Percentiles rank a stretch among this genome's conserved stretches.
Conservation (phyloP, 352 stramenopile species). For the Phytophthora pluvialis region DNA sequence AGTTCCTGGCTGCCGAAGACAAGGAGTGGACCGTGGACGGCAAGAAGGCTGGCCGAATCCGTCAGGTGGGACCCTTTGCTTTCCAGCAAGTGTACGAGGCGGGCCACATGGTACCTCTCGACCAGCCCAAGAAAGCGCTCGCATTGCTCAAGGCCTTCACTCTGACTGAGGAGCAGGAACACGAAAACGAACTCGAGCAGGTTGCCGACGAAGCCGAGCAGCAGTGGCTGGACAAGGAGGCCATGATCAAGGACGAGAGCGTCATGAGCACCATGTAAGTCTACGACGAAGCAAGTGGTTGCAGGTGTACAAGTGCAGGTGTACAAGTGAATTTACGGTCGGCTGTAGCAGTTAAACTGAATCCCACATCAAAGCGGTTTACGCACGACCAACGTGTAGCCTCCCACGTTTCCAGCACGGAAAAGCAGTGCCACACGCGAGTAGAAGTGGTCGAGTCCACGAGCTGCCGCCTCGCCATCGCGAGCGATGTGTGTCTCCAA, state of each 20-base stretch:
- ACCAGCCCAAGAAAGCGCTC: conserved; percentile 95
- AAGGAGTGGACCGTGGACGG: conserved; percentile 69
- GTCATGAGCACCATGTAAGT: conserved; percentile 52
- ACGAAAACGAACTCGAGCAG: conserved; percentile 16
- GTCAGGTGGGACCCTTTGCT: conserved; percentile 72
- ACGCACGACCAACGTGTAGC: conserved; percentile 57
- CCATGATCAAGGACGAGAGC: conserved; percentile 40
- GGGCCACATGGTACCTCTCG: conserved; percentile 96
- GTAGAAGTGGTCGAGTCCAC: conserved; percentile 81
- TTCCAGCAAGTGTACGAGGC: conserved; percentile 96
- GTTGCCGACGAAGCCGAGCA: conserved; percentile 24
- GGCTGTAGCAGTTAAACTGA: conserved; percentile 15
- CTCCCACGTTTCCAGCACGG: conserved; percentile 59
- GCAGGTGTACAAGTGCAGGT: conserved; percentile 25
- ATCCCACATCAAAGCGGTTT: conserved; percentile 39
- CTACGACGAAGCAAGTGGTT: conserved; percentile 2
- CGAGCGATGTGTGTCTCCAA: conserved; percentile 54
- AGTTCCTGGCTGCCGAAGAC: conserved; percentile 59
- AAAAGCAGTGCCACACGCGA: conserved; percentile 63
- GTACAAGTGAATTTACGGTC: background rate
- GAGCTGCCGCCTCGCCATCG: conserved; percentile 63
- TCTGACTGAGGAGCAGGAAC: conserved; percentile 38
- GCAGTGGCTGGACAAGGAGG: conserved; percentile 31
- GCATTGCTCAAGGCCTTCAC: conserved; percentile 95
- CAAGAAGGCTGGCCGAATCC: conserved; percentile 66